Base-by-base conservation (phyloP, 2,329 filamentous ascomycete genomes). In the Trichoderma sp. region DNA sequence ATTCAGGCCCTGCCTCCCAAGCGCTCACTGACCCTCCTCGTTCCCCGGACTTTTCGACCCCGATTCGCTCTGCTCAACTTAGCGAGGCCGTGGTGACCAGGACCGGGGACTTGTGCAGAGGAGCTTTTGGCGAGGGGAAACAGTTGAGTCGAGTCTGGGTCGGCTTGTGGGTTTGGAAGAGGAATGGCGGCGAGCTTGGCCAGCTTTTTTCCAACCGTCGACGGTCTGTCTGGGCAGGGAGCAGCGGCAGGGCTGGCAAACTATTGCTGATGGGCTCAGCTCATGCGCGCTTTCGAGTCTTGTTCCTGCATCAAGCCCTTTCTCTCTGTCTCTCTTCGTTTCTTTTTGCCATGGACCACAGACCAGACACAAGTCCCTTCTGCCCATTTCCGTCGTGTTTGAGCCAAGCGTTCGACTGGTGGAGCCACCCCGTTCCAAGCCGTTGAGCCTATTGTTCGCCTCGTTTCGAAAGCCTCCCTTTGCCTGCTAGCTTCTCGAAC, bases 1-100 rank as follows among this genome's bases (percentile, higher is more conserved):
- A 54, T 50, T 64, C 61, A 56, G 27, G 61, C 35, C 32, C 15
- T 52, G 66, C 34, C 53, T 42, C 42, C 32, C 39, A 42, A 63
- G 65, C 56, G 57, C 48, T 50, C 32, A 37, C 27, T 34, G 39
- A 61, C 58, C 58, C 58, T 42, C 58, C n/a, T 15, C 37, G 27
- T 65, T 57, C 61, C 61, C 61, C 61, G 61, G 61, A 65, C 61
- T 65, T 65, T 63, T 35, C 54, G 52, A 48, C 37, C 34, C 52
- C 61, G 61, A 65, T 57, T 65, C 37, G 37, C 61, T 65, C 61
- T 52, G 32, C 29, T 52, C 15, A 32, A 39, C n/a, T 42, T 65
- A 45, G 52, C 61, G 29, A 57, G 61, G 32, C 29, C 37, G 50
- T 32, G n/a, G 39, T 32, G 15, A 22, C 27, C 27, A 19, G 25